Conservation (phyloP, 2,329 filamentous ascomycete species). For the Fusarium robinianum region DNA sequence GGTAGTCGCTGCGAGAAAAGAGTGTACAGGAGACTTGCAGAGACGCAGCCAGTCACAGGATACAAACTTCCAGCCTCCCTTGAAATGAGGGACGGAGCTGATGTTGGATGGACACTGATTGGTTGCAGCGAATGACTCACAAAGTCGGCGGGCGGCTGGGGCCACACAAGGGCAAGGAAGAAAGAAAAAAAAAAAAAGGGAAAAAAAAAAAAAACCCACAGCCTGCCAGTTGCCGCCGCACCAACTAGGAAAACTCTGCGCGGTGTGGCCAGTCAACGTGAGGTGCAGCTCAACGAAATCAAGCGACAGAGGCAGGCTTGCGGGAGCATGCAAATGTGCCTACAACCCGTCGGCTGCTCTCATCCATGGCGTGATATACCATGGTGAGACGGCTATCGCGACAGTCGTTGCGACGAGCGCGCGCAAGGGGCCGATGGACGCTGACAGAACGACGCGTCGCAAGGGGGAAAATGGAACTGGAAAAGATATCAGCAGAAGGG, state of each 20-base stretch:
- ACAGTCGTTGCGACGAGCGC: conserved; percentile 15
- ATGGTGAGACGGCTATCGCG: conserved; percentile 31
- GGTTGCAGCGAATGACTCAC: conserved; percentile 37
- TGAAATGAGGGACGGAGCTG: conserved; percentile 28
- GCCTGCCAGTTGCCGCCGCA: conserved; percentile 22
- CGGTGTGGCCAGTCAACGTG: conserved; percentile 22
- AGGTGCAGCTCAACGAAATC: too few species aligned
- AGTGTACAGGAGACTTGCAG: conserved; percentile 34
- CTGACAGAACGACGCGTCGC: conserved; percentile 27
- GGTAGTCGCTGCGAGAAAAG: too few species aligned
- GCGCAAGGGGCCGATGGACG: conserved; percentile 6
- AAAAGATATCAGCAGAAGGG: conserved; percentile 29
- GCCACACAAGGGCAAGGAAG: conserved; percentile 5
- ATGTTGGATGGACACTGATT: conserved; percentile 30
- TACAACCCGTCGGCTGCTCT: conserved; percentile 7
- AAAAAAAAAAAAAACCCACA: conserved; percentile 34
- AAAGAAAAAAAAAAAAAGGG: conserved; percentile 21
- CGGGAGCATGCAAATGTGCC: too few species aligned
- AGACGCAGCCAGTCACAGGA: conserved; percentile 40
- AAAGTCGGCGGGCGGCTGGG: conserved; percentile 28
- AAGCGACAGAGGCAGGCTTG: too few species aligned
- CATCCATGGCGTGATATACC: conserved; percentile 15
- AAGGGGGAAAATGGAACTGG: conserved; percentile 19
- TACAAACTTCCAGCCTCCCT: conserved; percentile 40
- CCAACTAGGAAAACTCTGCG: conserved; percentile 22